These are phyloP conservation scores for Atkinsonella texensis DNA, from an alignment of 2,329 filamentous ascomycete genomes.

Conservation along the genomic window DNA sequence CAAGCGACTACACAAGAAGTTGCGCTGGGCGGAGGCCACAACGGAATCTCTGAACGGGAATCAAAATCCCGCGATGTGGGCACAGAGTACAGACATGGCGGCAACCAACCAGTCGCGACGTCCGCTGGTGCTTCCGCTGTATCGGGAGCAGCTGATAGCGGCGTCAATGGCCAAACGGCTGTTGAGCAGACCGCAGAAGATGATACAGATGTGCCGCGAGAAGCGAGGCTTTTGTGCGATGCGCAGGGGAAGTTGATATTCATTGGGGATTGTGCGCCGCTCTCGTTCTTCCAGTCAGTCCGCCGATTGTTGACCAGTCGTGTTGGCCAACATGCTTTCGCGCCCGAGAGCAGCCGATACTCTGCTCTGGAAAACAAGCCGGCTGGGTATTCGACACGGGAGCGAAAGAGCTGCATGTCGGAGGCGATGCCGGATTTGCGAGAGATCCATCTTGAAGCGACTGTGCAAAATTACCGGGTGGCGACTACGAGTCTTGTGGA, in stretches of 20 bases:
- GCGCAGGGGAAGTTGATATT: conserved; percentile 42
- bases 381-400: conserved; percentile 8
- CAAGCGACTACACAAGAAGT: conserved; percentile 12
- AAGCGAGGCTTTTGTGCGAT: conserved; percentile 39
- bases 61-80: not conserved
- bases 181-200: conserved; percentile 25
- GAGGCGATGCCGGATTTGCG: conserved; percentile 17
- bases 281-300: conserved; percentile 44
- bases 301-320: conserved; percentile 37
- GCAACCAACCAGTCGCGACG: not conserved
- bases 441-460: conserved; percentile 13
- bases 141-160: not conserved
- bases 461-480: conserved; percentile 25
- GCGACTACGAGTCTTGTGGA: conserved; percentile 35
- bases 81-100: not conserved
- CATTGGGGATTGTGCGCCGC: conserved; percentile 42
- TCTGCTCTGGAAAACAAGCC: conserved; percentile 36
- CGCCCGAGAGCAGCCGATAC: conserved; percentile 36
- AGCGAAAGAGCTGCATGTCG: not conserved
- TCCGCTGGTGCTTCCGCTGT: not conserved
- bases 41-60: not conserved
- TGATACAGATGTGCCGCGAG: conserved; percentile 41
- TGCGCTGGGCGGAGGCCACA: conserved; percentile 8
- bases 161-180: conserved; percentile 2
- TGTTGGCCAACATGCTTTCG: conserved; percentile 37